Base-by-base conservation (phyloP, 1,284 basidiomycete species). In the Boletus semigastroideus region DNA sequence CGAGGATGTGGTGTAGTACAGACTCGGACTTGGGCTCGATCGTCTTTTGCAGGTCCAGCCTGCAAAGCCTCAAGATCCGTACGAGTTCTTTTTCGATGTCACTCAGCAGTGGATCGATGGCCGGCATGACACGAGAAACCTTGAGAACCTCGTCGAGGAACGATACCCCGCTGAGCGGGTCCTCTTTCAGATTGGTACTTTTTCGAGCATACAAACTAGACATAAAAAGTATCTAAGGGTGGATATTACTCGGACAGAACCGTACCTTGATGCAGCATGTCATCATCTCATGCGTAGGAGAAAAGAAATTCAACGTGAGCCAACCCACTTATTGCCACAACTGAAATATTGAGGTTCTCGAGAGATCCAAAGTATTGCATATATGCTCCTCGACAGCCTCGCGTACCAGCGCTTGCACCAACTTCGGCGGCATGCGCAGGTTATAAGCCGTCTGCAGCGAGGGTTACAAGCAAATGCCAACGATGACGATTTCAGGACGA, bases 361-460 rank as follows among this genome's bases (percentile, higher is more conserved):
- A 79, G 16, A 95, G 74, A 66, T 98, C 95, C 66, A 98, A 97
- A 0, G 93, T 86, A 36, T 77, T 80, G 17, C 80, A 81, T 48
- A 96, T 92, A 6, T 92, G 81, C 31, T 83, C 79, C 51, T 92
- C 87, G 3, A 97, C 87, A 0, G 90, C 87, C 51, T 92, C 86
- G 22, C 88, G 72, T 14, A 97, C 75, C 0, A 98, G 80, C 52
- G 85, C 84, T 53, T 87, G 83, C 1, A 98, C 91, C 3, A 98
- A 80, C 20, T 84, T 78, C 0, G 94, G 90, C 4, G 98, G 77
- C 8, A 92, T 83, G 22, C 88, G 80, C 8, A 99, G 81, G 67
- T 98, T 98, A 71, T 93, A 90, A 3, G 95, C 94, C 0, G 94
- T 97, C 76, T 98, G 96, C 10, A 98, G 78, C 0, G 93, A 92